Evolutionary conservation across 2,329 filamentous ascomycete species (phyloP).

Genomic region (Ophiostoma perfectum): DNA sequence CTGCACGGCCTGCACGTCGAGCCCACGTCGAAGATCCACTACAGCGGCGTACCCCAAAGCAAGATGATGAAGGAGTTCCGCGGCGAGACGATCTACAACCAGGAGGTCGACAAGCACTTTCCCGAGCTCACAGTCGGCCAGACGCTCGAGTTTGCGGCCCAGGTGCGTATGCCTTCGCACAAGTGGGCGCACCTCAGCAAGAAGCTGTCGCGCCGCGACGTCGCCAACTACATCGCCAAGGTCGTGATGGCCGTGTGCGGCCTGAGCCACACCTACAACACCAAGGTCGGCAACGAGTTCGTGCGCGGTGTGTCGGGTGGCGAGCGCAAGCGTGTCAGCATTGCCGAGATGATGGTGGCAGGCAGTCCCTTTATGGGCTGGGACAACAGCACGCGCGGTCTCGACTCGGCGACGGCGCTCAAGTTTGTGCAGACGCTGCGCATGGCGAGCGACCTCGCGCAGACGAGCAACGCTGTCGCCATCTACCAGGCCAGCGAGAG

Average conservation of each 20-base stretch:
- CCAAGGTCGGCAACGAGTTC: constrained; percentile 66
- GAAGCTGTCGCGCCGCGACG: constrained; percentile 39
- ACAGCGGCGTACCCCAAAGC: constrained; percentile 53
- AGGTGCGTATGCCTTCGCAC: constrained; percentile 42
- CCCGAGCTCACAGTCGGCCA: constrained; percentile 62
- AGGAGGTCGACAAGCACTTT: constrained; percentile 63
- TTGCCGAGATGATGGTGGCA: constrained; percentile 61
- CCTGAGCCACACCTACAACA: constrained; percentile 68
- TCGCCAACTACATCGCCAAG: constrained; percentile 58
- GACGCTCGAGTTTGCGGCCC: constrained; percentile 61
- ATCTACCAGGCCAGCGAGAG: constrained; percentile 68
- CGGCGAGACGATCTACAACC: constrained; percentile 67
- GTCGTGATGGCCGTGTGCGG: constrained; percentile 62
- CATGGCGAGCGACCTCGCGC: constrained; percentile 54
- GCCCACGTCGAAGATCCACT: constrained; percentile 50
- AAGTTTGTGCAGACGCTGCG: constrained; percentile 61
- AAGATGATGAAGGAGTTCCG: constrained; percentile 56
- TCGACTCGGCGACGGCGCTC: constrained; percentile 44
- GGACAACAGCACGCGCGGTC: constrained; percentile 63
- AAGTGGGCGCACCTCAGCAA: constrained; percentile 44
- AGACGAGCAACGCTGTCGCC: constrained; percentile 60
- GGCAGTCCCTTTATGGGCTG: constrained; percentile 60
- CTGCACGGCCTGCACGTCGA: constrained; percentile 53
- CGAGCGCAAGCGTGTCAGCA: constrained; percentile 66
- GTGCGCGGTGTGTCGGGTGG: constrained; percentile 46